Evolutionary conservation across 2,329 filamentous ascomycete species (phyloP), one percentile per base, ranked within the genome.

Genomic region (Colletotrichum abscissum): DNA sequence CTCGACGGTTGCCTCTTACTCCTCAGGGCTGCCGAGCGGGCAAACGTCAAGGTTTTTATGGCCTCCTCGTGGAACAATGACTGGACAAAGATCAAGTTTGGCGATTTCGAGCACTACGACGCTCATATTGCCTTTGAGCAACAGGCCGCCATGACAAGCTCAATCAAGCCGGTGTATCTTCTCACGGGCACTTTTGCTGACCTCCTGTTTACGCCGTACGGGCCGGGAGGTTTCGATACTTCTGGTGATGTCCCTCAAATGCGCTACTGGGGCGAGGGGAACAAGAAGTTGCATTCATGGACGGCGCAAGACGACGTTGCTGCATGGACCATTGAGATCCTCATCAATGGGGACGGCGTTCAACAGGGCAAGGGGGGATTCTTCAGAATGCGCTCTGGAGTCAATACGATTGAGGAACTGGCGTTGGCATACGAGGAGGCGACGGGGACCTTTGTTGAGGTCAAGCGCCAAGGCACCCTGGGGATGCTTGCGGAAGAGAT

Each of bases 1-100:
- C 72, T 84, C 14, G 82, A 83, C 16, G 81, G 77, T 3, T 78
- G 83, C 28, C 76, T 84, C 2, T 69, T 82, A 14, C 80, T 84
- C 0, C 75, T 84, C 1, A 76, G 80, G 7, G 82, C 82, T 3
- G 80, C 80, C 1, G 83, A 83, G 73, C 76, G 80, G 5, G 82
- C 82, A 5, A 77, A 78, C 0, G 76, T 83, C 63, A 80, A 76
- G 64, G 67, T 76, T 12, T 83, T 79, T 63, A 68, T 78, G 42
- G 80, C 80, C 3, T 68, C 76, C 5, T 75, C 74, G 11, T 83
- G 82, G 81, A 83, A 78, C 71, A 71, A 75, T 49, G 80, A 83
- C 68, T 82, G 81, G 81, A 77, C 73, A 0, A 75, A 75, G 14
- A 63, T 80, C 35, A 58, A 73, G 14, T 76, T 82, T 2, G 78